Evolutionary conservation across 2,329 filamentous ascomycete genomes (phyloP).

Genomic region (Juglanconis juglandina): DNA sequence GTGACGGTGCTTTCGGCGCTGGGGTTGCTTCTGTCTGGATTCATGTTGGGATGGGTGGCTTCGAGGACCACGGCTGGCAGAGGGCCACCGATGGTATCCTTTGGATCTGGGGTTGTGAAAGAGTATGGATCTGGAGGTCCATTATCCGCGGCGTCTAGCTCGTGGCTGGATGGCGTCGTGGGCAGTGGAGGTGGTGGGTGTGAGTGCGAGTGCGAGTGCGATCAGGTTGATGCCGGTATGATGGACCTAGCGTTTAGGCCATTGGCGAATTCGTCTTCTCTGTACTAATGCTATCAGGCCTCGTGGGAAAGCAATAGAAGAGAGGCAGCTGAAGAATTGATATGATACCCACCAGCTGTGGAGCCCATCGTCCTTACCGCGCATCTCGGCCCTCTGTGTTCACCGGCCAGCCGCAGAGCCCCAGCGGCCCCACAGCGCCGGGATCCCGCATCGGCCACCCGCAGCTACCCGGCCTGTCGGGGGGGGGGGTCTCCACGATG

Average conservation of each 20-base stretch:
- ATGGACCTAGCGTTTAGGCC: neutral
- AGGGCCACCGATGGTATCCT: neutral
- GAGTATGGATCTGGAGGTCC: neutral
- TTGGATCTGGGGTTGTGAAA: neutral
- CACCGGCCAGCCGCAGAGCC: neutral
- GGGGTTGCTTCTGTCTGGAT: conserved; percentile 2
- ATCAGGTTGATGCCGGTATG: neutral
- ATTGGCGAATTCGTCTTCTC: conserved; percentile 5
- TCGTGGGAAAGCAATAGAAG: neutral
- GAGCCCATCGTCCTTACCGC: neutral
- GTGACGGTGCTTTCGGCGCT: conserved; percentile 9
- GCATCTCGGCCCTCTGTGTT: neutral
- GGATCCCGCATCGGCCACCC: neutral
- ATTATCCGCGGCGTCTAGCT: neutral
- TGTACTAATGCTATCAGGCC: neutral
- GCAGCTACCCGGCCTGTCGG: neutral
- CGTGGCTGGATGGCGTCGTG: neutral
- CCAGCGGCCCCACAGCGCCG: neutral
- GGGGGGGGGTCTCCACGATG: too few relatives aligned
- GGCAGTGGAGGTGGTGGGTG: neutral
- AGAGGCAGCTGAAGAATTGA: neutral
- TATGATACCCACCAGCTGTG: neutral
- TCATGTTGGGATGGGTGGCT: conserved; percentile 6
- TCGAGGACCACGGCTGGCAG: neutral
- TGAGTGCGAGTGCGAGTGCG: neutral